Evolutionary conservation across 2,329 filamentous ascomycete genomes (phyloP).

Genomic region (Cladophialophora exuberans): DNA sequence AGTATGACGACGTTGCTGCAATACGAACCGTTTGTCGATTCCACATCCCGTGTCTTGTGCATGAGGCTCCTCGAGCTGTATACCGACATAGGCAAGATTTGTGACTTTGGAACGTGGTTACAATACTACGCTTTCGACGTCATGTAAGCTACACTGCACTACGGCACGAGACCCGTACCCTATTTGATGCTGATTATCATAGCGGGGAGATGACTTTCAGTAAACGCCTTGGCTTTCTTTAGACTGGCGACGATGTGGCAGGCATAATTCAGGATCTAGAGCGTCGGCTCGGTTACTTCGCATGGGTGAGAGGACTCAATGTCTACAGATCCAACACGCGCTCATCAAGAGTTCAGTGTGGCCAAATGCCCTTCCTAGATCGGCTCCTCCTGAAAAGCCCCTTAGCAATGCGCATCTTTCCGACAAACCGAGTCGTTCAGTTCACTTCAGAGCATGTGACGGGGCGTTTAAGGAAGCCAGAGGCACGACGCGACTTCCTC

Average conservation of each 20-base stretch:
- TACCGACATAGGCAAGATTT: conserved; percentile 10
- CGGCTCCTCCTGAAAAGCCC: conserved; percentile 38
- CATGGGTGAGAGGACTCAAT: not conserved
- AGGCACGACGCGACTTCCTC: not conserved
- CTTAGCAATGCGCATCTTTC: conserved; percentile 36
- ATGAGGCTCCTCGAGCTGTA: conserved; percentile 18
- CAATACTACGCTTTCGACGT: conserved; percentile 43
- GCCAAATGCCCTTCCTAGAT: conserved; percentile 45
- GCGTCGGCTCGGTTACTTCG: conserved; percentile 36
- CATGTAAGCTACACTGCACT: no score
- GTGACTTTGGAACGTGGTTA: conserved; percentile 40
- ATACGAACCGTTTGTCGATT: conserved; percentile 7
- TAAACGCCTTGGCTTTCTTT: conserved; percentile 39
- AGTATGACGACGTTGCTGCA: conserved; percentile 4
- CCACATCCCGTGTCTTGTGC: not conserved
- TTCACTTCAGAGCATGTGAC: conserved; percentile 1
- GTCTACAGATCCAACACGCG: no score
- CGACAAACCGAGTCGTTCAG: conserved; percentile 1
- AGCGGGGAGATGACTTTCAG: conserved; percentile 41
- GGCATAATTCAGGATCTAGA: conserved; percentile 48
- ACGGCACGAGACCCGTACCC: no score
- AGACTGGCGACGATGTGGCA: conserved; percentile 37
- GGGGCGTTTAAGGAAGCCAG: not conserved
- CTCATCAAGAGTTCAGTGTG: not conserved
- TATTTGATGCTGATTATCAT: no score